Evolutionary conservation across 2,329 filamentous ascomycete genomes (phyloP), one percentile per base, ranked within the genome.

Genomic region (Beauveria caledonica): DNA sequence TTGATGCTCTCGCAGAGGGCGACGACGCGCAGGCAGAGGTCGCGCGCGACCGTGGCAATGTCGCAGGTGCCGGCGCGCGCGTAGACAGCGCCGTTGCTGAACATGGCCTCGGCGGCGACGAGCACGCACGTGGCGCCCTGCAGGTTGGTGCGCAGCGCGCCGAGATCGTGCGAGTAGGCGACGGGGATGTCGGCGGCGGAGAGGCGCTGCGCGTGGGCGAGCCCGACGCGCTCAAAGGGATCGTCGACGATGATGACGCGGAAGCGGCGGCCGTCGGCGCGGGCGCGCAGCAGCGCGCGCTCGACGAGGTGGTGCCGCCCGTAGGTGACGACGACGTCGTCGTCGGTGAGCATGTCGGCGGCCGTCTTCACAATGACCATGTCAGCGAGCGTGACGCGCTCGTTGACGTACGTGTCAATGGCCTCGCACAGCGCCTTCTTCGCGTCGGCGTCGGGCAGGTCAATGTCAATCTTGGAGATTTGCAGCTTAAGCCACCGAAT

Each of bases 1-100:
- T 97, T 99, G 76, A 97, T 87, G 4, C 89, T 94, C 77, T 97
- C 93, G 73, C 91, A 96, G 62, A 95, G 88, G 3, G 95, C 90
- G 39, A 95, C 86, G 62, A 97, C 90, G 1, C 90, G 89, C 42
- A 92, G 84, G 61, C 88, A 86, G 21, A 86, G 80, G 60, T 89
- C 85, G 56, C 87, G 85, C 6, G 92, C 93, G 46, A 88, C 86
- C 78, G 94, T 88, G 19, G 93, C 92, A 10, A 97, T 83, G 62
- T 94, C 84, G 25, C 90, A 90, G 3, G 92, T 96, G 63, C 94
- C 94, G 10, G 91, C 86, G 21, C 92, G 86, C 5, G 89, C 93
- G 73, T 95, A 96, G 67, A 99, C 82, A 39, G 90, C 84, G 8
- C 94, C 94, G 73, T 97, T 97, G 66, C 90, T 92, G 76, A 96